Evolutionary conservation across 495 filamentous ascomycete species (phyloP), one percentile per base, ranked within the genome.

Genomic region (Penicillium nucicola): DNA sequence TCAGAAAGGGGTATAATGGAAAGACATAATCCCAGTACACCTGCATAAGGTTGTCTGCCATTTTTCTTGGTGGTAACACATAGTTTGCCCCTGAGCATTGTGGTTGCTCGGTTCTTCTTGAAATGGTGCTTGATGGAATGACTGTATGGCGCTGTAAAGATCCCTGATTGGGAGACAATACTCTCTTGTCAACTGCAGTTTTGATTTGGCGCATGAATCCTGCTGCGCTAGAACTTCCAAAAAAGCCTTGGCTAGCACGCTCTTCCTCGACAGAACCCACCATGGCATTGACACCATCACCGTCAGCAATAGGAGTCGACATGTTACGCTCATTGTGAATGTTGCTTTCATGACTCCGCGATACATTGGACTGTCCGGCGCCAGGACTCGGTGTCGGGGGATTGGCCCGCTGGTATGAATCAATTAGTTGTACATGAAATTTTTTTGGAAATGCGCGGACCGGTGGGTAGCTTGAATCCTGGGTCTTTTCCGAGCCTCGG

Each of bases 21-120:
- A 74, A 71, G 3, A 75, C 70, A 45, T 60, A 65, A 10, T 58
- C 58, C 72, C 70, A 74, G 41, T 75, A 75, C 0, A 71, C 60
- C 9, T 58, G 57, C 61, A 75, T 66, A 5, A 75, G 53, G 34
- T 51, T 60, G 37, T 75, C 69, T 1, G 72, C 72, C 30, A 57
- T 67, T 45, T 70, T 71, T 14, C 72, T 57, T 4, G 69, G 61
- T 3, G 71, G 72, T 3, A 75, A 56, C 19, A 72, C 60, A 43
- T 71, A 74, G 43, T 64, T 57, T 18, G 55, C 43, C 3, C 58
- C 28, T 0, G 42, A 41, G 0, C 52, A 45, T 2, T 14, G 53
- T 7, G 43, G 34, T 25, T 19, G 51, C 31, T 58, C 52, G 5
- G 42, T 61, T 10, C 43, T 50, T 1, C 37, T 31, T 2, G 57